A percentile compares a stretch with the other conserved stretches of the same genome.
Evolutionary conservation across 2,329 filamentous ascomycete genomes (phyloP).

Genomic region (Colletotrichum camelliae): DNA sequence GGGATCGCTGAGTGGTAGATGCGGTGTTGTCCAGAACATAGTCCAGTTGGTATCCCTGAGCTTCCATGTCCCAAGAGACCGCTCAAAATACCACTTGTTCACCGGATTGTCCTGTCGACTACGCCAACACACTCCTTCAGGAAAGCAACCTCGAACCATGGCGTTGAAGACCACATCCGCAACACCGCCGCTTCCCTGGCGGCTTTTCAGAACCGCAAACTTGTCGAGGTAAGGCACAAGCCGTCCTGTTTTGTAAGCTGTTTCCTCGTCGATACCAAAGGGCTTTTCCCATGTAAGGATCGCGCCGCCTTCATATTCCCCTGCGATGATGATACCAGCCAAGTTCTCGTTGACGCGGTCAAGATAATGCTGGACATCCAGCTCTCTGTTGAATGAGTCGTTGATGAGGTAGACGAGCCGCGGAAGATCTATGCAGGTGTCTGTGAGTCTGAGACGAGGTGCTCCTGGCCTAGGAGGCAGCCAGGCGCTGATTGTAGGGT

Average conservation of each 20-base stretch:
- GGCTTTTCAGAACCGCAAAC: slow-evolving; percentile 88
- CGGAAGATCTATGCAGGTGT: slow-evolving; percentile 81
- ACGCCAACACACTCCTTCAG: slow-evolving; percentile 88
- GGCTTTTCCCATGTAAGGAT: slow-evolving; percentile 94
- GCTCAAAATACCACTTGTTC: slow-evolving; percentile 99
- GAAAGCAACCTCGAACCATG: slow-evolving; percentile 91
- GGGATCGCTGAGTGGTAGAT: slow-evolving; percentile 59
- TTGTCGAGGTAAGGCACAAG: slow-evolving; percentile 96
- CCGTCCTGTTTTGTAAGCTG: slow-evolving; percentile 58
- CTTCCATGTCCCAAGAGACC: slow-evolving; percentile 83
- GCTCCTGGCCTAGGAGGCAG: slow-evolving; percentile 63
- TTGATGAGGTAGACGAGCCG: slow-evolving; percentile 88
- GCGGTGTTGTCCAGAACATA: slow-evolving; percentile 95
- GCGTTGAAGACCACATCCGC: slow-evolving; percentile 96
- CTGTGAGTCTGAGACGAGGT: slow-evolving; percentile 72
- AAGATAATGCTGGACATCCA: slow-evolving; percentile 86
- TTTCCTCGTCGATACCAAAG: slow-evolving; percentile 60
- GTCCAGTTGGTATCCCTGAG: slow-evolving; percentile 86
- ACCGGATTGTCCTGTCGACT: slow-evolving; percentile 91
- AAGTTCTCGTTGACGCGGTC: slow-evolving; percentile 79
- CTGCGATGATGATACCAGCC: slow-evolving; percentile 92
- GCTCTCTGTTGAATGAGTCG: slow-evolving; percentile 85
- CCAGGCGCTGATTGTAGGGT: slow-evolving; percentile 73
- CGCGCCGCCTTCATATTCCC: slow-evolving; percentile 94
- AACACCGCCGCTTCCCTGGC: slow-evolving; percentile 89